Conservation (phyloP, 1,284 basidiomycete species). For the Bondarzewia mesenterica region DNA sequence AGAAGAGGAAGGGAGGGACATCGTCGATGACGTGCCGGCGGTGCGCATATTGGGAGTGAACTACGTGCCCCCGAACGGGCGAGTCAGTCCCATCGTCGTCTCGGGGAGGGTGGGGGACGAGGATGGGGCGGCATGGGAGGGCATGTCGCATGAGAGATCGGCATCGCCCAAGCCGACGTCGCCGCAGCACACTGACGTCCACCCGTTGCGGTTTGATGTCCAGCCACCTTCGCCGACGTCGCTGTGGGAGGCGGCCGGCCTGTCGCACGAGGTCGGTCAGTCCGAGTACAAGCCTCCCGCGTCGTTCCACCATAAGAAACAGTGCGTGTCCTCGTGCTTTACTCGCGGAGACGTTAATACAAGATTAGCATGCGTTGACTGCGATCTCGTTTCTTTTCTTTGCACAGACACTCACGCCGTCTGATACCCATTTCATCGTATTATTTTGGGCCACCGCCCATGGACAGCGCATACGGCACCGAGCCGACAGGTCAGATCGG, state of each 20-base stretch:
- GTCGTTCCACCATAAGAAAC: neutral
- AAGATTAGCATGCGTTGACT: no score
- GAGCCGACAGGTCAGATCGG: conserved; percentile 73
- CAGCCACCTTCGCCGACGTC: conserved; percentile 42
- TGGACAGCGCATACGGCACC: conserved; percentile 68
- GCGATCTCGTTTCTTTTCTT: no score
- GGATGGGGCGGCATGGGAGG: no score
- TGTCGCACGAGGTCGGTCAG: neutral
- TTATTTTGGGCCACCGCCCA: conserved; percentile 72
- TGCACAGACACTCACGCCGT: conserved; percentile 30
- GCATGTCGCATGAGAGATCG: no score
- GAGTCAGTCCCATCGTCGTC: neutral
- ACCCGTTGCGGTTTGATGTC: conserved; percentile 25
- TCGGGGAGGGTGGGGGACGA: conserved; percentile 10
- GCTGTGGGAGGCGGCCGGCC: conserved; percentile 50
- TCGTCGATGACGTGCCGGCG: neutral
- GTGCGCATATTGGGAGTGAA: neutral
- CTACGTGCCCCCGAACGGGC: neutral
- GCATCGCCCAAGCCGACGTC: conserved; percentile 4
- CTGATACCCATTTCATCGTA: conserved; percentile 70
- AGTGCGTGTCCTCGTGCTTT: neutral
- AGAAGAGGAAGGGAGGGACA: neutral
- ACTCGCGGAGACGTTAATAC: no score
- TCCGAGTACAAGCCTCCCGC: neutral
- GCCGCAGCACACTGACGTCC: conserved; percentile 13